Evolutionary conservation across 1,139 yeast species (phyloP).

Genomic region (Starmera stellimalicola): DNA sequence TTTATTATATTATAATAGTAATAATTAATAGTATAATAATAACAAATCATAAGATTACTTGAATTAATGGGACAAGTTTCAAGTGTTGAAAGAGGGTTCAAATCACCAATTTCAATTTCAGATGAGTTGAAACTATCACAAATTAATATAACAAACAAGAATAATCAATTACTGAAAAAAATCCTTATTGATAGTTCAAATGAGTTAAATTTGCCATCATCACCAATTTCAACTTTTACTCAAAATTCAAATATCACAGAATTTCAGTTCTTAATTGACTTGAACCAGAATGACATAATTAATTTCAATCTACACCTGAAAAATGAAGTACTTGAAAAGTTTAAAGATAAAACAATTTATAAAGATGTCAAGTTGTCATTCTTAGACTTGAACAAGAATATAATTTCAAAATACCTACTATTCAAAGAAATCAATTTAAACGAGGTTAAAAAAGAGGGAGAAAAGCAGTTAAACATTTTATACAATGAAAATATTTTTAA

Average conservation of each 20-base stretch:
- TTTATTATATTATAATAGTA: too few relatives aligned
- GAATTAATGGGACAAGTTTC: conserved; percentile 8
- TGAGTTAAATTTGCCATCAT: conserved; percentile 3
- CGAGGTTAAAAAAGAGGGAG: neutral
- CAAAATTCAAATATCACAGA: conserved; percentile 7
- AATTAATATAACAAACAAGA: conserved; percentile 1
- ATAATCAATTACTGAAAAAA: neutral
- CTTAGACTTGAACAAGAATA: neutral
- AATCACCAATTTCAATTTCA: conserved; percentile 2
- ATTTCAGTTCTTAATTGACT: conserved; percentile 6
- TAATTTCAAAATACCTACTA: conserved; percentile 1
- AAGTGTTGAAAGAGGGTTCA: conserved; percentile 1
- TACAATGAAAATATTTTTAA: neutral
- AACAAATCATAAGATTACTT: too few relatives aligned
- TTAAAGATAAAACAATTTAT: neutral
- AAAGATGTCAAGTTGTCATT: conserved; percentile 2
- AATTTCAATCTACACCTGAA: conserved; percentile 1
- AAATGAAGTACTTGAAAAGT: neutral
- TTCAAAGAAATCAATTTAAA: conserved; percentile 1
- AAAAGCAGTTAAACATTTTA: neutral
- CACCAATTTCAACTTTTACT: conserved; percentile 5
- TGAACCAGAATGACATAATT: conserved; percentile 2
- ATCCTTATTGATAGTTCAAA: neutral
- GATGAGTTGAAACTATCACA: neutral
- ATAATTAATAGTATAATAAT: too few relatives aligned